These are phyloP conservation scores for Mytilinidion resinicola DNA, from an alignment of 495 filamentous ascomycete genomes.

Conservation along the genomic window DNA sequence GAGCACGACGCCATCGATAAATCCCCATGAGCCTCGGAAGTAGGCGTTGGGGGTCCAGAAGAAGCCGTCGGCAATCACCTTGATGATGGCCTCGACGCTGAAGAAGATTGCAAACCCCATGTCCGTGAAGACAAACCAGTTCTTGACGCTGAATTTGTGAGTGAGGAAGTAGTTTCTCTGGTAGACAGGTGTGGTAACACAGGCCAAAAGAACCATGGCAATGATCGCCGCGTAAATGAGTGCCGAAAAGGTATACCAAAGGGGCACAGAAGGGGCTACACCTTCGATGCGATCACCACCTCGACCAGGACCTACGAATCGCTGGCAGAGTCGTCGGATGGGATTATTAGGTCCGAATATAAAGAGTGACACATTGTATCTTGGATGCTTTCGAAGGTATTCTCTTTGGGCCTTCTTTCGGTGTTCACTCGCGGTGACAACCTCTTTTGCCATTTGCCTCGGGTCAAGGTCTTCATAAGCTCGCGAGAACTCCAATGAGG, in stretches of 20 bases:
- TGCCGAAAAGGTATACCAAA: slow-evolving; percentile 90
- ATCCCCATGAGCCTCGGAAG: slow-evolving; percentile 91
- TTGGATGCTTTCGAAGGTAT: slow-evolving; percentile 79
- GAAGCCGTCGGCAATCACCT: slow-evolving; percentile 91
- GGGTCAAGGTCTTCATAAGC: slow-evolving; percentile 75
- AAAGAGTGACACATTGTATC: slow-evolving; percentile 87
- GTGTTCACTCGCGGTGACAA: slow-evolving; percentile 71
- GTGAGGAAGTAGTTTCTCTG: slow-evolving; percentile 72
- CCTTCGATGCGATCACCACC: slow-evolving; percentile 81
- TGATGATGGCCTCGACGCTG: slow-evolving; percentile 80
- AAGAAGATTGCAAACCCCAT: slow-evolving; percentile 85
- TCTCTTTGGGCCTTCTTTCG: slow-evolving; percentile 84
- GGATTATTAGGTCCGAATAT: slow-evolving; percentile 73
- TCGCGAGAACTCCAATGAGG: slow-evolving; percentile 64
- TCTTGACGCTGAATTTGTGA: slow-evolving; percentile 50
- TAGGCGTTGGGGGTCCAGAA: slow-evolving; percentile 98
- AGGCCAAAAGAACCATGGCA: slow-evolving; percentile 93
- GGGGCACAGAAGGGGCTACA: slow-evolving; percentile 71
- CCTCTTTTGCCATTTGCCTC: slow-evolving; percentile 78
- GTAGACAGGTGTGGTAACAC: slow-evolving; percentile 88
- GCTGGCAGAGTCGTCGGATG: slow-evolving; percentile 76
- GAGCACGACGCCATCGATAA: slow-evolving; percentile 90
- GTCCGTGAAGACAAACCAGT: slow-evolving; percentile 94
- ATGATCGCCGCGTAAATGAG: slow-evolving; percentile 93
- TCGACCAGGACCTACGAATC: slow-evolving; percentile 85